Base-by-base conservation (phyloP, 2,329 filamentous ascomycete genomes). In the Furcasterigmium furcatum region DNA sequence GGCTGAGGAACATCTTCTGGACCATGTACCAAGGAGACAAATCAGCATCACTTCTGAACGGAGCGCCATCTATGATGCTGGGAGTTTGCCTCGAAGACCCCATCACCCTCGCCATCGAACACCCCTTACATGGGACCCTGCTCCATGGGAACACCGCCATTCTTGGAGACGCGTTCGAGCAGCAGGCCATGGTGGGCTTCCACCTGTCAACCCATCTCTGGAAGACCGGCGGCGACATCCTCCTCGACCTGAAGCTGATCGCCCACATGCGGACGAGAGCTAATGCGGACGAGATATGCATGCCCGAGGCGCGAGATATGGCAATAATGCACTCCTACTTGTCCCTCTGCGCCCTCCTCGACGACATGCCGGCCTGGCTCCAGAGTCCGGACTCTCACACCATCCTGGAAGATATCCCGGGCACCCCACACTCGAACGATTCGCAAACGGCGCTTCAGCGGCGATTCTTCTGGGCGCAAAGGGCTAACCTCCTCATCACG, bases 51-150 rank as follows among this genome's bases (percentile, higher is more conserved):
- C 61, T 68, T 9, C 48, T 68, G 5, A 71, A 70, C 41, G 65
- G 64, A 4, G 61, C 65, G 1, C 69, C 69, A 3, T 70, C 71
- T 4, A 70, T 68, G 1, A 64, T 72, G 19, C 67, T 70, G 52
- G 65, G 67, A 41, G 69, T 63, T 49, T 69, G 62, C 2, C 70
- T 71, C 41, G 63, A 69, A 34, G 55, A 60, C 1, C 66, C 64
- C 14, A 68, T 72, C 21, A 70, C 67, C 0, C 66, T 63, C 0
- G 13, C 27, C 19, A 42, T 42, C 27, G 40, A 42, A 9, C 14
- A 21, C 14, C 40, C 40, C 10, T 21, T 18, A 3, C 22, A 29
- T 9, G 22, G 14, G 10, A 30, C 19, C 12, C 19, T 22, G 5
- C 40, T 42, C 29, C 38, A 16, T 16, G n/a, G 29, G 6, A 13